Evolutionary conservation across 768 basidiomycete species (phyloP).

Genomic region (Rhizopogon roseolus): DNA sequence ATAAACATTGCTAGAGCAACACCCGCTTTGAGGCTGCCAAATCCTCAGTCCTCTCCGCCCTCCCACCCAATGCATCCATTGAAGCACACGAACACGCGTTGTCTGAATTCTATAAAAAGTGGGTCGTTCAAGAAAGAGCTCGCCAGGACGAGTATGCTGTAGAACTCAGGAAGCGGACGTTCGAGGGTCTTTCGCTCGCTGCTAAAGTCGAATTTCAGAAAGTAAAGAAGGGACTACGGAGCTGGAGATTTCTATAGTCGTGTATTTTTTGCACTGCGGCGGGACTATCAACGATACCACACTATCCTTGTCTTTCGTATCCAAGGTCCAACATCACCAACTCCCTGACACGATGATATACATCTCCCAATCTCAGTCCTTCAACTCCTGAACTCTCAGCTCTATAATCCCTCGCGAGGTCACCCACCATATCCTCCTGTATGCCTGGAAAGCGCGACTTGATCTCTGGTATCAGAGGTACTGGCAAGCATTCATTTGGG

Average conservation of each 20-base stretch:
- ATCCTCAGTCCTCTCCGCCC: slow-evolving; percentile 47
- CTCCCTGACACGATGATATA: slow-evolving; percentile 60
- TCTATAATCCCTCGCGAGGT: slow-evolving; percentile 54
- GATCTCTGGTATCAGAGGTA: slow-evolving; percentile 58
- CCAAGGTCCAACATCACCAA: slow-evolving; percentile 48
- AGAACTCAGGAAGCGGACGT: slow-evolving; percentile 66
- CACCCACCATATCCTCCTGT: slow-evolving; percentile 59
- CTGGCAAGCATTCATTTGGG: slow-evolving; percentile 54
- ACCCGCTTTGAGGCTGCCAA: slow-evolving; percentile 74
- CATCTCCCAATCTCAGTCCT: slow-evolving; percentile 49
- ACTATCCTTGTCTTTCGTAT: slow-evolving; percentile 25
- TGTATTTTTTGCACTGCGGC: neutral
- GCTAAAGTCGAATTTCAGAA: slow-evolving; percentile 50
- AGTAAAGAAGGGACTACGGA: slow-evolving; percentile 29
- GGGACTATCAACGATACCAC: neutral
- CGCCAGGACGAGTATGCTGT: slow-evolving; percentile 55
- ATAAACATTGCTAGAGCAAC: slow-evolving; percentile 52
- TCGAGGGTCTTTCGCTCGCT: slow-evolving; percentile 51
- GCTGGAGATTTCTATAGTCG: slow-evolving; percentile 1
- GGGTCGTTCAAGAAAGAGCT: slow-evolving; percentile 65
- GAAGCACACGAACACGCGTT: slow-evolving; percentile 65
- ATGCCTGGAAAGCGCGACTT: slow-evolving; percentile 71
- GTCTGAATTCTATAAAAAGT: slow-evolving; percentile 68
- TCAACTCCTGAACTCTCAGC: slow-evolving; percentile 56
- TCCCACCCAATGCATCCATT: slow-evolving; percentile 45